Conservation (phyloP, 345 rosid species). For the Schrenkiella parvula region DNA sequence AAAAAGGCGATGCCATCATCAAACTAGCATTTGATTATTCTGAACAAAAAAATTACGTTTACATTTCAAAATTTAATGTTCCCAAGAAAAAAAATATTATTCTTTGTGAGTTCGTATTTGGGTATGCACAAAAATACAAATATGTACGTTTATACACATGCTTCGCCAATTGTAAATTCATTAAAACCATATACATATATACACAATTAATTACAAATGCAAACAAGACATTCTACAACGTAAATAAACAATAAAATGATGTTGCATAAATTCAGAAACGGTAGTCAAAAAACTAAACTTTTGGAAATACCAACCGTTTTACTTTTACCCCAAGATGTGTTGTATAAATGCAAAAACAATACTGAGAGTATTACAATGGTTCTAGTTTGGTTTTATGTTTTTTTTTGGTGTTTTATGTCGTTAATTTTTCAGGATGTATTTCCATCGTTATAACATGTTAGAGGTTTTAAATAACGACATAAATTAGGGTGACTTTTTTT, state of each 20-base stretch:
- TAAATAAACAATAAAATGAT: background rate
- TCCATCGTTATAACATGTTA: background rate
- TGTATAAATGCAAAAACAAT: background rate
- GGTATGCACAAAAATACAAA: background rate
- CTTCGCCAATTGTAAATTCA: background rate
- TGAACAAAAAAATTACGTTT: background rate
- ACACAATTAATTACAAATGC: background rate
- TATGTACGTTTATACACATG: background rate
- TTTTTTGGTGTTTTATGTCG: background rate
- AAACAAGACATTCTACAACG: background rate
- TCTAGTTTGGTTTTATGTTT: background rate
- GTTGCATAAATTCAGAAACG: background rate
- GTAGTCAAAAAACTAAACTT: background rate
- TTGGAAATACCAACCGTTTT: background rate
- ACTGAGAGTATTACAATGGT: background rate
- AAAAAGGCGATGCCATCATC: background rate
- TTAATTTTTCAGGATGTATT: background rate
- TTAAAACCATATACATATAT: background rate
- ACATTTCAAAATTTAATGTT: background rate
- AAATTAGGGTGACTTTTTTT: background rate
- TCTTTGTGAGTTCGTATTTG: background rate
- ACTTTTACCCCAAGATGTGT: background rate
- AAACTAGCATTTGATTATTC: background rate
- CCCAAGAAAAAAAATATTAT: background rate
- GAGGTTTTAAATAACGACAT: background rate